Conservation (phyloP, 352 stramenopile genomes). For the Phytophthora boehmeriae region DNA sequence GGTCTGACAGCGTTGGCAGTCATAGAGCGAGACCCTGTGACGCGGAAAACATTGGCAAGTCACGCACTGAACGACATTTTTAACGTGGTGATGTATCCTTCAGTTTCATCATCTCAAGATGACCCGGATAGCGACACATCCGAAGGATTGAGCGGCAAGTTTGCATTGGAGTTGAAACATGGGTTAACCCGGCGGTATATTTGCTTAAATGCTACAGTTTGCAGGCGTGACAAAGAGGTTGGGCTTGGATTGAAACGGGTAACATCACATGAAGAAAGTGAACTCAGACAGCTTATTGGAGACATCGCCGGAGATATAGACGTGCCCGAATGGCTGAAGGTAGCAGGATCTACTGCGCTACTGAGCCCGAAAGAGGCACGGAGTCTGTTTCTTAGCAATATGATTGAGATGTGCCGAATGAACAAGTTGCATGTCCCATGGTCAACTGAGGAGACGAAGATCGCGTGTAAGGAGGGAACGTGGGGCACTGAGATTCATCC, state of each 20-base stretch:
- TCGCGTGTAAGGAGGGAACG: conserved; percentile 87
- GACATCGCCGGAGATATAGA: conserved; percentile 70
- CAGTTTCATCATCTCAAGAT: conserved; percentile 66
- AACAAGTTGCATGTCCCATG: conserved; percentile 88
- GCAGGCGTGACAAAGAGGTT: conserved; percentile 74
- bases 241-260: conserved; percentile 69
- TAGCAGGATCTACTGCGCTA: conserved; percentile 75
- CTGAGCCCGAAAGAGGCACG: conserved; percentile 78
- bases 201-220: conserved; percentile 68
- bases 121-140: conserved; percentile 49
- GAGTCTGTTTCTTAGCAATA: conserved; percentile 84
- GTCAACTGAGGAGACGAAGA: conserved; percentile 87
- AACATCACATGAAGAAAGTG: conserved; percentile 59
- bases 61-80: conserved; percentile 83
- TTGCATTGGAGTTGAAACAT: conserved; percentile 86
- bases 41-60: conserved; percentile 66
- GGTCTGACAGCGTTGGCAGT: conserved; percentile 72
- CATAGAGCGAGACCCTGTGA: conserved; percentile 78
- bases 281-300: conserved; percentile 72
- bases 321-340: conserved; percentile 69
- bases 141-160: conserved; percentile 75
- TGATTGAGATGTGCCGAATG: conserved; percentile 90
- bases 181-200: conserved; percentile 79
- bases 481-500: conserved; percentile 84
- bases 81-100: conserved; percentile 89